Evolutionary conservation across 2,329 filamentous ascomycete species (phyloP).

Genomic region (Coniochaeta pulveracea): DNA sequence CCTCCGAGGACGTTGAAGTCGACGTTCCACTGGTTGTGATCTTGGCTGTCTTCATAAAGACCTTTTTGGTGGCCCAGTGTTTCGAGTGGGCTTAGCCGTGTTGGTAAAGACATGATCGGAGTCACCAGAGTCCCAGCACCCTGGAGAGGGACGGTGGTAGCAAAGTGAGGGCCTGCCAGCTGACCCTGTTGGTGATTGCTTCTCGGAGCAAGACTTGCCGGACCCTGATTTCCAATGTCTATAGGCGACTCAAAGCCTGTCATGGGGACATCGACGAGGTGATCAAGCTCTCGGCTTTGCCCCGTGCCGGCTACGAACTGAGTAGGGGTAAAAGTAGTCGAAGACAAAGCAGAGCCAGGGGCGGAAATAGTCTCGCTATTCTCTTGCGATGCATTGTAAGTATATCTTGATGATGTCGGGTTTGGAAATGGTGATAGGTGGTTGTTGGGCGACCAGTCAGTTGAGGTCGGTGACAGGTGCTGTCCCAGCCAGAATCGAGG

Average conservation of each 20-base stretch:
- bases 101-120: slow-evolving; percentile 26
- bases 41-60: slow-evolving; percentile 16
- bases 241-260: slow-evolving; percentile 22
- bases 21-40: not conserved
- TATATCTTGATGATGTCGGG: slow-evolving; percentile 8
- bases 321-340: slow-evolving; percentile 14
- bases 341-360: slow-evolving; percentile 15
- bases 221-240: no score
- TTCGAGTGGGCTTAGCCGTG: slow-evolving; percentile 22
- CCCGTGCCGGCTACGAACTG: no score
- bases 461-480: slow-evolving; percentile 16
- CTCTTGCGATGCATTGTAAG: no score
- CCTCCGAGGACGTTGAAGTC: slow-evolving; percentile 9
- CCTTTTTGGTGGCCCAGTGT: slow-evolving; percentile 28
- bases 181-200: no score
- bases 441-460: slow-evolving; percentile 19
- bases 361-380: slow-evolving; percentile 17
- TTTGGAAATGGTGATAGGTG: slow-evolving; percentile 16
- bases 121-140: slow-evolving; percentile 37
- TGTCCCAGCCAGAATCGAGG: slow-evolving; percentile 12
- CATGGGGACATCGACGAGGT: slow-evolving; percentile 23
- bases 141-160: slow-evolving; percentile 30
- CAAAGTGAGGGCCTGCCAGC: no score
- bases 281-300: no score
- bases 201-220: no score